phyloP scores from a whole-genome alignment of 1,284 basidiomycete species.

The Tilletia indica region DNA sequence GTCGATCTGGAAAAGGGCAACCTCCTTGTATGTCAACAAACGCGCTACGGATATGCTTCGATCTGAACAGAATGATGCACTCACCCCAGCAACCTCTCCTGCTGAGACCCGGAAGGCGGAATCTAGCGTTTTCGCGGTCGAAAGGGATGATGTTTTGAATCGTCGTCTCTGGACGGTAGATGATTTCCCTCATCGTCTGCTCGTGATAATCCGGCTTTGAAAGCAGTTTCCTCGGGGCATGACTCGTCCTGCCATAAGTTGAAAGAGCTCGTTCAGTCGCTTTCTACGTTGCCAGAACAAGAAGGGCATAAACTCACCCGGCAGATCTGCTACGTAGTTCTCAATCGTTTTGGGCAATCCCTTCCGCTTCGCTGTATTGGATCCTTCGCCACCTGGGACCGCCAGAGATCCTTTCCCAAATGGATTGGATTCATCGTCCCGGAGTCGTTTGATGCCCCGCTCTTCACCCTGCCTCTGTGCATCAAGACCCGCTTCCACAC shows the following conservation, averaged over 20 bases:
- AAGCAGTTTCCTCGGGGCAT: slow-evolving; percentile 14
- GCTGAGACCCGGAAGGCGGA: slow-evolving; percentile 32
- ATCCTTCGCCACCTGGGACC: not conserved
- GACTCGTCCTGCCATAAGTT: slow-evolving; percentile 1
- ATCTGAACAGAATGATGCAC: not conserved
- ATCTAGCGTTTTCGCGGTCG: slow-evolving; percentile 30
- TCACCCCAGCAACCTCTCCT: slow-evolving; percentile 26
- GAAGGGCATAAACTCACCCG: not conserved
- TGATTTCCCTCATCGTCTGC: slow-evolving; percentile 24
- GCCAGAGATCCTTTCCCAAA: not conserved
- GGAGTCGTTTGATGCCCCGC: not conserved
- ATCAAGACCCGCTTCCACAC: not conserved
- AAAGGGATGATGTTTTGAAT: slow-evolving; percentile 32
- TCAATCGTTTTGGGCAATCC: slow-evolving; percentile 22
- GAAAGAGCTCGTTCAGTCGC: not conserved
- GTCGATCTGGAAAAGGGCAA: slow-evolving; percentile 27
- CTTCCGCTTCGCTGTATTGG: slow-evolving; percentile 6
- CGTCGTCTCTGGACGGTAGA: slow-evolving; percentile 26
- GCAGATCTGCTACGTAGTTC: slow-evolving; percentile 24
- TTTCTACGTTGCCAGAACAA: too few species aligned
- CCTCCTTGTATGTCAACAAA: not conserved
- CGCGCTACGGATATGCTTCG: too few species aligned
- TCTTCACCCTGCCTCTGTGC: not conserved
- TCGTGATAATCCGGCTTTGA: slow-evolving; percentile 8
- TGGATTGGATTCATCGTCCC: slow-evolving; percentile 3